Evolutionary conservation across 805 yeast species (phyloP).

Genomic region (Candida vartiovaarae): DNA sequence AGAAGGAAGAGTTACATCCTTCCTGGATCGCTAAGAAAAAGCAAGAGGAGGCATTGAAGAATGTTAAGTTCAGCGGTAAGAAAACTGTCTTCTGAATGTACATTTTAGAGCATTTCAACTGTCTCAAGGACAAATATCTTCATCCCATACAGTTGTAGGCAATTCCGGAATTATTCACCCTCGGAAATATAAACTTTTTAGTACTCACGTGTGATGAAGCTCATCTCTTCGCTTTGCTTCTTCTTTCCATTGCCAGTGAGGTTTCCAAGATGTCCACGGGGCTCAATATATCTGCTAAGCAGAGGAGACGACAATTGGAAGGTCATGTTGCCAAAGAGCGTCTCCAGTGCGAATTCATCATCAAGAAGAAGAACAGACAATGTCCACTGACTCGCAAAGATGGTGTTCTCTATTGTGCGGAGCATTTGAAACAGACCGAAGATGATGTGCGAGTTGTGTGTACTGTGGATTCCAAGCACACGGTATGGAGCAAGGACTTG

Average conservation of each 20-base stretch:
- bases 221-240: background rate
- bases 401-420: slow-evolving; percentile 49
- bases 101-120: too few relatives aligned
- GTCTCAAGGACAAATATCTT: too few relatives aligned
- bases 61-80: slow-evolving; percentile 73
- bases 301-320: background rate
- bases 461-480: slow-evolving; percentile 70
- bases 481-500: slow-evolving; percentile 57
- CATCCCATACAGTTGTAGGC: too few relatives aligned
- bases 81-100: slow-evolving; percentile 59
- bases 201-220: too few relatives aligned
- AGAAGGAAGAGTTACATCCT: slow-evolving; percentile 59
- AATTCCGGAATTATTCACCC: too few relatives aligned
- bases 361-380: slow-evolving; percentile 42
- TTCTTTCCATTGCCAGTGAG: background rate
- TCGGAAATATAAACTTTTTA: too few relatives aligned
- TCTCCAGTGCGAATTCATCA: slow-evolving; percentile 39
- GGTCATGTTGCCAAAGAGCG: slow-evolving; percentile 8
- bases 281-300: slow-evolving; percentile 1
- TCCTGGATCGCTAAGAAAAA: slow-evolving; percentile 92
- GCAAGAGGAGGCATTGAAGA: slow-evolving; percentile 58
- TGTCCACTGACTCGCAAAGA: slow-evolving; percentile 57
- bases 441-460: slow-evolving; percentile 51
- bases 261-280: too few relatives aligned
- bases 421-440: slow-evolving; percentile 37